Conservation (phyloP, 208 protist species). For the Strigomonas culicis region DNA sequence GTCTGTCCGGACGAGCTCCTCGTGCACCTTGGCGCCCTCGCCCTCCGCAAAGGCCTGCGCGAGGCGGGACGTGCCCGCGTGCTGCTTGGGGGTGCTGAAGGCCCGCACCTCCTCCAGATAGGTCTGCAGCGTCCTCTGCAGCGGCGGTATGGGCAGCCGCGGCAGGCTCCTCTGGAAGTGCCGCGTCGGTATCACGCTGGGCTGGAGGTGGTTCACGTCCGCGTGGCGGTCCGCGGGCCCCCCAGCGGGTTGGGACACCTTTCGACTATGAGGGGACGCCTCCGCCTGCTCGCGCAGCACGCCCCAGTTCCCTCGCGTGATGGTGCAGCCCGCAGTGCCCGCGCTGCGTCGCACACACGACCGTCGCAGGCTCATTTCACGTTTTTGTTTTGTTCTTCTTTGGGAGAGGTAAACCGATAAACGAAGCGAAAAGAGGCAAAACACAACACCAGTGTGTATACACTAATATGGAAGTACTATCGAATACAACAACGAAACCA, state of each 20-base stretch:
- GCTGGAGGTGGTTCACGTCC: no score
- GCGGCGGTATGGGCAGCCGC: constrained; percentile 63
- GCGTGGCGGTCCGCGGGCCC: no score
- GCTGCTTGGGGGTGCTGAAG: constrained; percentile 45
- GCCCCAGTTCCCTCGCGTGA: constrained; percentile 34
- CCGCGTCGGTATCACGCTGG: constrained; percentile 41
- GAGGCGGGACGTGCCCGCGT: constrained; percentile 27
- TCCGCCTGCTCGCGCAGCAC: constrained; percentile 17
- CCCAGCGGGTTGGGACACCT: no score
- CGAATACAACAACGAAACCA: neutral
- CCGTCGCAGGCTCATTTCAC: no score
- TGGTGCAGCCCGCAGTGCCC: no score
- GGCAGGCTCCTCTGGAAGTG: constrained; percentile 85
- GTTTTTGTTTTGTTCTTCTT: no score
- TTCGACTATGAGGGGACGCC: no score
- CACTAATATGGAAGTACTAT: no score
- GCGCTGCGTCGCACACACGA: no score
- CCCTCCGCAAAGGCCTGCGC: constrained; percentile 45
- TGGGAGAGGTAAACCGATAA: no score
- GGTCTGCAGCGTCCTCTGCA: constrained; percentile 39
- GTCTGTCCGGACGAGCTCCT: constrained; percentile 69
- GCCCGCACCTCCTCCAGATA: constrained; percentile 56
- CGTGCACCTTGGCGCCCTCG: constrained; percentile 54
- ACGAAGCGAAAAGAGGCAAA: no score
- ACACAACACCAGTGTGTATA: no score